These are phyloP conservation scores for Dipteronia dyeriana DNA, from an alignment of 345 rosid genomes.

Conservation along the genomic window DNA sequence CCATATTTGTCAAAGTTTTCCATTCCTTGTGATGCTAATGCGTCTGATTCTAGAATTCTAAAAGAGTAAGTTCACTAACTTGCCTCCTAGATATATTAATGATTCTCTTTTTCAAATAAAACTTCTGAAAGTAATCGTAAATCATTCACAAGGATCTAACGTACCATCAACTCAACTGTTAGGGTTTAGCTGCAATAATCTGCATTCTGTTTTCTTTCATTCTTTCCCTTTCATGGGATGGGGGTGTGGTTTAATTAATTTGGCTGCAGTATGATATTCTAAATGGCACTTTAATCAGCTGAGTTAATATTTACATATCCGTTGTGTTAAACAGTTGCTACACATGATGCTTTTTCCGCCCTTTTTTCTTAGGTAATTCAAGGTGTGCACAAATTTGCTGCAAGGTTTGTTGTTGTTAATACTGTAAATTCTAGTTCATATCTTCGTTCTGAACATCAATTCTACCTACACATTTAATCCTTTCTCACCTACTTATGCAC, in stretches of 20 bases:
- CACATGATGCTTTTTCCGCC: neutral
- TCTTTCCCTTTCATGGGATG: neutral
- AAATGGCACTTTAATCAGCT: neutral
- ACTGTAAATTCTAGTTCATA: neutral
- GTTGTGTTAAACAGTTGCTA: neutral
- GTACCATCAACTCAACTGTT: neutral
- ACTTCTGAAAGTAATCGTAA: neutral
- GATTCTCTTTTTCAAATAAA: conserved; percentile 2
- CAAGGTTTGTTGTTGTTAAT: neutral
- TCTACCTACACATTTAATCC: neutral
- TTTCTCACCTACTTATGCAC: neutral
- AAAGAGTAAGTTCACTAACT: conserved; percentile 53
- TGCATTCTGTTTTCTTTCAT: neutral
- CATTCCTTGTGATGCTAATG: conserved; percentile 53
- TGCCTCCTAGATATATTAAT: conserved; percentile 11
- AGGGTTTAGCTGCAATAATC: neutral
- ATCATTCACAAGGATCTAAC: neutral
- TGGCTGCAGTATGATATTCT: neutral
- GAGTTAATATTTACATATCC: neutral
- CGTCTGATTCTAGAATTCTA: conserved; percentile 45
- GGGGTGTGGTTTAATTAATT: neutral
- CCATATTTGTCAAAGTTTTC: conserved; percentile 78
- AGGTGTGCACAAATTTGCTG: neutral
- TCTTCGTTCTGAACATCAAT: neutral
- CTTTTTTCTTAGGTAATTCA: neutral